Evolutionary conservation across 768 basidiomycete genomes (phyloP).

Genomic region (Pleurotus citrinopileatus): DNA sequence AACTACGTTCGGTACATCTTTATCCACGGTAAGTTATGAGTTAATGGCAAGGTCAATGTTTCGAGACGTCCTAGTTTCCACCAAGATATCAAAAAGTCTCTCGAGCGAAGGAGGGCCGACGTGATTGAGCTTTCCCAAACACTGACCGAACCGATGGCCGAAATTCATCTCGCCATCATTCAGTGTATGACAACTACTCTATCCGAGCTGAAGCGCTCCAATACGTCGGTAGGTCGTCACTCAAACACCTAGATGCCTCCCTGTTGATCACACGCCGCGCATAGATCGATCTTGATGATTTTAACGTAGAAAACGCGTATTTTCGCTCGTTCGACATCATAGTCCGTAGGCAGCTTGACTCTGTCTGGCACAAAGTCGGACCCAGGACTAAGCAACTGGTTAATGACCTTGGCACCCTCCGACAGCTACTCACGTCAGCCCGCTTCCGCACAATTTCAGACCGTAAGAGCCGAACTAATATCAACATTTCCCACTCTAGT

Average conservation of each 20-base stretch:
- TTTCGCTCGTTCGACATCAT: conserved; percentile 90
- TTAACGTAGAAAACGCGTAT: conserved; percentile 90
- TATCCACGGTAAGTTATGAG: conserved; percentile 70
- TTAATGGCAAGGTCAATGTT: neutral
- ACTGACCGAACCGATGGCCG: conserved; percentile 83
- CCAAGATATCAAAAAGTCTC: conserved; percentile 76
- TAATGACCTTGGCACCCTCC: conserved; percentile 78
- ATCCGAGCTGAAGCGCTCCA: conserved; percentile 85
- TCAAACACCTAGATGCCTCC: neutral
- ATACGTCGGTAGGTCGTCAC: conserved; percentile 53
- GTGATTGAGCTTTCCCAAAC: conserved; percentile 89
- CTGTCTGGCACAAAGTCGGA: conserved; percentile 97
- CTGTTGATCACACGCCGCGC: neutral
- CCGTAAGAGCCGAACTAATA: neutral
- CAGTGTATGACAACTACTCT: conserved; percentile 93
- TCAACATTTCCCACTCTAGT: conserved; percentile 38
- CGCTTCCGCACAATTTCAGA: conserved; percentile 21
- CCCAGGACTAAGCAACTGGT: conserved; percentile 91
- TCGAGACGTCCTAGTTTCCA: conserved; percentile 67
- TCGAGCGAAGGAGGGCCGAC: conserved; percentile 84
- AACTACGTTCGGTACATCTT: conserved; percentile 84
- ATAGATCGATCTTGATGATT: conserved; percentile 91
- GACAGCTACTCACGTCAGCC: conserved; percentile 81
- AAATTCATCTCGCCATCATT: conserved; percentile 88
- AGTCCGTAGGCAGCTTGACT: conserved; percentile 85